Evolutionary conservation across 768 basidiomycete species (phyloP).

Genomic region (Crucibulum laeve): DNA sequence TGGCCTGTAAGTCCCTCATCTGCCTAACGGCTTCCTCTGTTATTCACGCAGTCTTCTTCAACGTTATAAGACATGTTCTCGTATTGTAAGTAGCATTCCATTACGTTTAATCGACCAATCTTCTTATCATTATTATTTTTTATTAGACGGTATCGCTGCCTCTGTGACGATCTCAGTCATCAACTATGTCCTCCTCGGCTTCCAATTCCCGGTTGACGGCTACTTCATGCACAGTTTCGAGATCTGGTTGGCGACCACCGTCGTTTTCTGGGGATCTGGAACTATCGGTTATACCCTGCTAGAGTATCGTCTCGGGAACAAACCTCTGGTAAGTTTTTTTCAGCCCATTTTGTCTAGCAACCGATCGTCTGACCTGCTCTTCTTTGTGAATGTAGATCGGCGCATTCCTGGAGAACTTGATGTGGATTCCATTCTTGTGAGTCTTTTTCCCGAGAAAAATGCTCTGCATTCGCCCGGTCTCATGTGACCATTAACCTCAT

Average conservation of each 20-base stretch:
- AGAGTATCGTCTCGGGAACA: slow-evolving; percentile 67
- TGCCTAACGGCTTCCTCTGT: slow-evolving; percentile 1
- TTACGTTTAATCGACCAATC: slow-evolving; percentile 1
- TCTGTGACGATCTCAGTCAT: slow-evolving; percentile 62
- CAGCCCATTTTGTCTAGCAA: slow-evolving; percentile 27
- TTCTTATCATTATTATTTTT: neutral
- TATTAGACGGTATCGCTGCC: slow-evolving; percentile 55
- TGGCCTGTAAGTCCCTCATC: slow-evolving; percentile 45
- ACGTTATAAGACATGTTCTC: slow-evolving; percentile 45
- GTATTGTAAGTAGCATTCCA: slow-evolving; percentile 30
- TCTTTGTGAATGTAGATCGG: slow-evolving; percentile 29
- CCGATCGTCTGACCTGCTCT: neutral
- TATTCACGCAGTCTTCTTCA: slow-evolving; percentile 1
- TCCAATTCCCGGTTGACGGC: slow-evolving; percentile 66
- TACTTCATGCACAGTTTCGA: slow-evolving; percentile 80
- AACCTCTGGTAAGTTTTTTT: slow-evolving; percentile 33
- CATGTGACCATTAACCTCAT: neutral
- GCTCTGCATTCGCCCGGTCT: neutral
- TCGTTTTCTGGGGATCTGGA: slow-evolving; percentile 76
- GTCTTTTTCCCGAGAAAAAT: slow-evolving; percentile 22
- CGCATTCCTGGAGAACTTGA: slow-evolving; percentile 53
- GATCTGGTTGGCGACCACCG: slow-evolving; percentile 71
- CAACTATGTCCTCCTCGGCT: slow-evolving; percentile 75
- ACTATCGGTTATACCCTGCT: slow-evolving; percentile 68
- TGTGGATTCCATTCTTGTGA: slow-evolving; percentile 75